Conservation (phyloP, 805 yeast species). For the Candida golubevii region DNA sequence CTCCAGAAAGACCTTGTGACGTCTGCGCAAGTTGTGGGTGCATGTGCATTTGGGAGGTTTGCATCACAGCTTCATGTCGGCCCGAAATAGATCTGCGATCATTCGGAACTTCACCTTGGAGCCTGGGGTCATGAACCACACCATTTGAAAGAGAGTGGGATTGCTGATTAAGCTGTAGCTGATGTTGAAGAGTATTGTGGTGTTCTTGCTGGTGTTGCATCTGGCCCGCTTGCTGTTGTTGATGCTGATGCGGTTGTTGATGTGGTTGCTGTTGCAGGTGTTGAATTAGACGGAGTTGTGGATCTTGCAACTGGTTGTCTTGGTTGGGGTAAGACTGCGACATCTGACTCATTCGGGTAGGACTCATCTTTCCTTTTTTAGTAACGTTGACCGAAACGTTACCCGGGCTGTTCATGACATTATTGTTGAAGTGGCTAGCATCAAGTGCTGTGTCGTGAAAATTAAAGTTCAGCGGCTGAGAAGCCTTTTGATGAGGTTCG, state of each 20-base stretch:
- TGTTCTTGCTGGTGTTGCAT: not conserved
- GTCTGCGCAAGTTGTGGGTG: not conserved
- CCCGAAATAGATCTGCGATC: conserved; percentile 1
- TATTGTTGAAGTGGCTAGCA: conserved; percentile 6
- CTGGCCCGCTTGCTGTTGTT: conserved; percentile 3
- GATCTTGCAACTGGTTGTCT: conserved; percentile 8
- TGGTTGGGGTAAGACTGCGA: not conserved
- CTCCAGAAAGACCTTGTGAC: not conserved
- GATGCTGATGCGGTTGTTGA: conserved; percentile 3
- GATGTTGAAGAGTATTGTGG: not conserved
- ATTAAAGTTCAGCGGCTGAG: conserved; percentile 1
- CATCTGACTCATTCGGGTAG: conserved; percentile 1
- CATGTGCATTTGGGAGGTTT: not conserved
- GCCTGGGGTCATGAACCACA: conserved; percentile 2
- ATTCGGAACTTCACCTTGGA: conserved; percentile 1
- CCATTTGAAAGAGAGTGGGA: not conserved
- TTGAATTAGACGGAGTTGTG: conserved; percentile 9
- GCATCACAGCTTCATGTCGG: not conserved
- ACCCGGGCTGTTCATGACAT: not conserved
- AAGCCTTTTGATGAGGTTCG: conserved; percentile 1
- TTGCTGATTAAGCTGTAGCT: conserved; percentile 1
- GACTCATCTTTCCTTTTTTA: not conserved
- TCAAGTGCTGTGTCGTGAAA: conserved; percentile 5
- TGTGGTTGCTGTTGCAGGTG: conserved; percentile 3
- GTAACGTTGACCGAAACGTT: not conserved